A percentile compares a stretch with the other conserved stretches of the same genome.
These are phyloP conservation scores for Aureobasidium musti DNA, from an alignment of 2,329 filamentous ascomycete species.

Conservation along the genomic window DNA sequence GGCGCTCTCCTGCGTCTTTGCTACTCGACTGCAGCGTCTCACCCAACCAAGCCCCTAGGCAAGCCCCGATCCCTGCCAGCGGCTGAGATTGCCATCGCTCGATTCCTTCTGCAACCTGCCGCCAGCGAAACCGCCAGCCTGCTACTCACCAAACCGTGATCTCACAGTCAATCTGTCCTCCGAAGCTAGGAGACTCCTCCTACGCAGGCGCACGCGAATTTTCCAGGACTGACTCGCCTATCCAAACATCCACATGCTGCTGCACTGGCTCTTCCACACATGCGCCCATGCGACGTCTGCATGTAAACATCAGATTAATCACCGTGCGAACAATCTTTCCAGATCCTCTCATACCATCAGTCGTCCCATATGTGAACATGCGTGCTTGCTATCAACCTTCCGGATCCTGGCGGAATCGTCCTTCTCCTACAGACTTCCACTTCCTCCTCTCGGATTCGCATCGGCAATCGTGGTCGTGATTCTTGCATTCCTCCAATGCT, in stretches of 20 bases:
- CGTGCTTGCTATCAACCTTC: neutral
- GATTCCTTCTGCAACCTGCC: constrained; percentile 8
- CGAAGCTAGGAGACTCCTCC: constrained; percentile 2
- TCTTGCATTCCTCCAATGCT: neutral
- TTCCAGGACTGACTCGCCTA: constrained; percentile 12
- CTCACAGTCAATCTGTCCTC: neutral
- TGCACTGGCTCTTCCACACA: neutral
- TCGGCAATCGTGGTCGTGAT: constrained; percentile 1
- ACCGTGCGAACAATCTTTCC: neutral
- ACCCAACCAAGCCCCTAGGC: neutral
- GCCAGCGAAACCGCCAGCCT: constrained; percentile 9
- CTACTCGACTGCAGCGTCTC: constrained; percentile 16
- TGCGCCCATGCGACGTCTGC: constrained; percentile 11
- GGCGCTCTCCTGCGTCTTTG: constrained; percentile 1
- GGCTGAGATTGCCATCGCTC: constrained; percentile 4
- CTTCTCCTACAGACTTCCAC: neutral
- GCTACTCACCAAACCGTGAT: neutral
- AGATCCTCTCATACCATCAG: neutral
- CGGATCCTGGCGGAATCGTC: neutral
- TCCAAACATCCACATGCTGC: neutral
- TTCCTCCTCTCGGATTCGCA: constrained; percentile 4
- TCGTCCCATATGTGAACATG: too few relatives aligned
- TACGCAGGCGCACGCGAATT: neutral
- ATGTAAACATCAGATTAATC: neutral
- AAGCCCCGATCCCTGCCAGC: constrained; percentile 24